Conservation (phyloP, 371 early-diverging fungal genomes). For the Mucor lusitanicus region DNA sequence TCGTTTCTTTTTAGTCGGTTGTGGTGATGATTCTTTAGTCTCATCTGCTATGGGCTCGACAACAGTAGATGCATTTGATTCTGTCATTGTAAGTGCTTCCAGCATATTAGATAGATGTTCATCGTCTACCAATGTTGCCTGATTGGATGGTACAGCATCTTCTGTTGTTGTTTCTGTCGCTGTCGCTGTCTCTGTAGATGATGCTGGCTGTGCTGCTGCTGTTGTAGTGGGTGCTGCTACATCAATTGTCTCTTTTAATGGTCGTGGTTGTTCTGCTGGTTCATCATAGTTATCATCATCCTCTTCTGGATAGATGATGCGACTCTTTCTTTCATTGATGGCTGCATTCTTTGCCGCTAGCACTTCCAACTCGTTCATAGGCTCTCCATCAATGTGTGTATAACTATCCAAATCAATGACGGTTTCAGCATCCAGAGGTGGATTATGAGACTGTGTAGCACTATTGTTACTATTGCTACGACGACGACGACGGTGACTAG, state of each 20-base stretch:
- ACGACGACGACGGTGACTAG: not conserved
- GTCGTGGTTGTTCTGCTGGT: too few species aligned
- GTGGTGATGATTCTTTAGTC: not conserved
- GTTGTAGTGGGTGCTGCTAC: too few species aligned
- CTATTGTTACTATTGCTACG: not conserved
- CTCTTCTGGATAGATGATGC: not conserved
- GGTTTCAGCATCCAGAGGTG: not conserved
- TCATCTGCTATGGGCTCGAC: not conserved
- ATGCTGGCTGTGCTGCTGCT: too few species aligned
- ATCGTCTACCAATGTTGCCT: not conserved
- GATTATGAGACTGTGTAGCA: not conserved
- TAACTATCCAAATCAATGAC: not conserved
- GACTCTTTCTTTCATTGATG: slow-evolving; percentile 5
- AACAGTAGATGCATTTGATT: not conserved
- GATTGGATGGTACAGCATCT: too few species aligned
- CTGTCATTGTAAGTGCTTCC: not conserved
- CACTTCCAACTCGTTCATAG: slow-evolving; percentile 20
- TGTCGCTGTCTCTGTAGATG: not conserved
- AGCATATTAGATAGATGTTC: not conserved
- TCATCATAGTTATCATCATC: not conserved
- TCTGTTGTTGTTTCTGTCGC: not conserved
- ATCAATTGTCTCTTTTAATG: too few species aligned
- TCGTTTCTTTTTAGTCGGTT: slow-evolving; percentile 6
- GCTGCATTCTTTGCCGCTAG: slow-evolving; percentile 21
- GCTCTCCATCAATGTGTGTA: slow-evolving; percentile 17